Evolutionary conservation across 139 green algal species (phyloP), one percentile per base, ranked within the genome.

Genomic region (Chlorella sp.): DNA sequence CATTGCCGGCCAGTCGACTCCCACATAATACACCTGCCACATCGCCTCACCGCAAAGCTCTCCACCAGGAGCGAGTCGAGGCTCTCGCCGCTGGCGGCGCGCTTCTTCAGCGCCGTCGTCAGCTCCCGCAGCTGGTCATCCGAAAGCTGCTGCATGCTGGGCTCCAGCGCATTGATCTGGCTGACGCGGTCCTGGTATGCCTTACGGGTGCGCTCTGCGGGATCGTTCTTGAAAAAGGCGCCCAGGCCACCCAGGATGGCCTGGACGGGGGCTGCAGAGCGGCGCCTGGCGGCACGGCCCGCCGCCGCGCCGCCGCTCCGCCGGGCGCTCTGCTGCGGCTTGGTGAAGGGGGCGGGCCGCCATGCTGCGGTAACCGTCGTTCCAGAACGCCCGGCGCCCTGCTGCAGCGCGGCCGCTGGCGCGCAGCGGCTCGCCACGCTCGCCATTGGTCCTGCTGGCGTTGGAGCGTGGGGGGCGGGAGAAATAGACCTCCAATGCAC

Each of bases 51-150:
- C 89, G 97, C 97, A 94, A 98, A 99, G 2, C 96, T 95, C 92
- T 99, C 97, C 16, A 95, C 92, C 75, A 99, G 94, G 24, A 99
- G 86, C 61, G 85, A 92, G 78, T 99, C 97, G 76, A 99, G 91
- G 1, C 84, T 4, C 87, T 96, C 95, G 2, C 97, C 97, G 4
- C 77, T 75, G 9, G 84, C 48, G 0, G 96, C 93, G 4, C 95
- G 88, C 77, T 94, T 36, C 79, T 97, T 94, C 32, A 99, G 94
- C 71, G 97, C 94, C 60, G 88, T 30, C 2, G 98, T 99, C 92
- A 97, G 97, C 2, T 77, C 92, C 1, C 94, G 90, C 79, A 99
- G 95, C 91, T 98, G 77, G 2, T 97, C 96, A 76, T 99, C 96
- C 34, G 81, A 93, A 12, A 99, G 92, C 12, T 83, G 42, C 91